These are phyloP conservation scores for Cudoniella acicularis DNA, from an alignment of 495 filamentous ascomycete genomes.

Conservation along the genomic window DNA sequence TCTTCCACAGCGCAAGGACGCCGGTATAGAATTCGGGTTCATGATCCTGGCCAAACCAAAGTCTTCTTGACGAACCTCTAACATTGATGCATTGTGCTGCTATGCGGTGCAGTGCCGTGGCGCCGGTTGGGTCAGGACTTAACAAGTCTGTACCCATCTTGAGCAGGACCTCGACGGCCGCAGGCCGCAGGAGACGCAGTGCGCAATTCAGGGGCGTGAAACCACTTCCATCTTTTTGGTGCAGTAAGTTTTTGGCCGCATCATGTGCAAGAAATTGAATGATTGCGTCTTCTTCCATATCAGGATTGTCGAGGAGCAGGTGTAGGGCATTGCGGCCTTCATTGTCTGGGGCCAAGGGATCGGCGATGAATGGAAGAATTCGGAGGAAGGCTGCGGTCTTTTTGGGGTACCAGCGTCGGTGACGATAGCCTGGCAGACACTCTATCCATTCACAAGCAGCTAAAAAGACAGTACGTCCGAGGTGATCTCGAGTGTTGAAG, in stretches of 20 bases:
- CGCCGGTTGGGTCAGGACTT: conserved; percentile 18
- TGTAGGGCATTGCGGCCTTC: conserved; percentile 28
- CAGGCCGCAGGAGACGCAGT: conserved; percentile 18
- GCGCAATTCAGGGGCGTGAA: conserved; percentile 27
- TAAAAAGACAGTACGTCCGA: conserved; percentile 22
- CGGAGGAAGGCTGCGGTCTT: conserved; percentile 1
- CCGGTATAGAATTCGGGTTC: conserved; percentile 1
- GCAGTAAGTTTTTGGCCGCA: conserved; percentile 1
- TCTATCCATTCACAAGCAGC: conserved; percentile 16
- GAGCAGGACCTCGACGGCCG: conserved; percentile 13
- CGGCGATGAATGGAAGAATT: conserved; percentile 20
- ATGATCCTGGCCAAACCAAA: neutral
- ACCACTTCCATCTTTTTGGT: conserved; percentile 18
- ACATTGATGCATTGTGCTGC: conserved; percentile 6
- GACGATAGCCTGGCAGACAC: conserved; percentile 7
- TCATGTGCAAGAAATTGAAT: conserved; percentile 15
- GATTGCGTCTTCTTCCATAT: conserved; percentile 18
- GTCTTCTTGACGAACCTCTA: neutral
- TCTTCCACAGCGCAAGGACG: conserved; percentile 8
- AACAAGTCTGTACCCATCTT: conserved; percentile 21
- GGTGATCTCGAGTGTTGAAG: conserved; percentile 24
- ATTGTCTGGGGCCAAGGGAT: conserved; percentile 23
- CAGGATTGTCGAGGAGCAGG: conserved; percentile 25
- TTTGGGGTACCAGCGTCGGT: neutral
- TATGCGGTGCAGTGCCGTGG: conserved; percentile 28